A percentile compares a stretch with the other conserved stretches of the same genome.
Conservation (phyloP, 2,329 filamentous ascomycete genomes). For the Aspergillus sojae region DNA sequence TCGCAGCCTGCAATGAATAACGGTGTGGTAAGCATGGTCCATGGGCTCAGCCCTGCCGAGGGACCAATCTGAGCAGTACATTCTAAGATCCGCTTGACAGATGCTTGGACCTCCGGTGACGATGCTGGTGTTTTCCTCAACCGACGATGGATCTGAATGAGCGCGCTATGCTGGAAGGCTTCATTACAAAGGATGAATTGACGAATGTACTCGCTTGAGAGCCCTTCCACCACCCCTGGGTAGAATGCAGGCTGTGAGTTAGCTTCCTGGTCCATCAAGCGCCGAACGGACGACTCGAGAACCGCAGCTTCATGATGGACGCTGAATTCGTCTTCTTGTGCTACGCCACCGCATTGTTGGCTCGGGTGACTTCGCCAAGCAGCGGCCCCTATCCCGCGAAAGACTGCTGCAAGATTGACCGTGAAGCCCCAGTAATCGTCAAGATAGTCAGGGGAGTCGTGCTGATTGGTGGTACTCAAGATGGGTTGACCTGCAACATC, state of each 20-base stretch:
- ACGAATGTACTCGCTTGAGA: conserved; percentile 35
- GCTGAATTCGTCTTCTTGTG: conserved; percentile 24
- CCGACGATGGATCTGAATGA: conserved; percentile 47
- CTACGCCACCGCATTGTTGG: conserved; percentile 15
- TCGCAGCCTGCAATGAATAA: conserved; percentile 49
- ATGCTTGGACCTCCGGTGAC: conserved; percentile 36
- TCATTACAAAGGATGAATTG: conserved; percentile 46
- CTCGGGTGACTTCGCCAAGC: conserved; percentile 34
- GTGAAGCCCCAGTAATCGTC: conserved; percentile 50
- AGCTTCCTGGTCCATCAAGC: conserved; percentile 37
- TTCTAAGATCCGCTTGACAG: conserved; percentile 43
- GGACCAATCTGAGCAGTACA: conserved; percentile 43
- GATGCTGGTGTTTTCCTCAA: conserved; percentile 35
- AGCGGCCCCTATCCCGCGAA: conserved; percentile 42
- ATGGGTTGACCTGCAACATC: conserved; percentile 22
- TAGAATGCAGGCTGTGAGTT: conserved; percentile 36
- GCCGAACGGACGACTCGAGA: conserved; percentile 37
- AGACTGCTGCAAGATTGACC: conserved; percentile 40
- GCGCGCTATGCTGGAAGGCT: conserved; percentile 47
- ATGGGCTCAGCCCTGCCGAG: conserved; percentile 42
- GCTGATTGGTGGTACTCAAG: conserved; percentile 16
- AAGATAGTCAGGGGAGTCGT: conserved; percentile 35
- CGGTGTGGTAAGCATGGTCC: conserved; percentile 47
- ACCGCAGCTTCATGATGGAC: conserved; percentile 32
- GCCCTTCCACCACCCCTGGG: conserved; percentile 36